Evolutionary conservation across 1,284 basidiomycete genomes (phyloP).

Genomic region (Retiboletus flavoniger): DNA sequence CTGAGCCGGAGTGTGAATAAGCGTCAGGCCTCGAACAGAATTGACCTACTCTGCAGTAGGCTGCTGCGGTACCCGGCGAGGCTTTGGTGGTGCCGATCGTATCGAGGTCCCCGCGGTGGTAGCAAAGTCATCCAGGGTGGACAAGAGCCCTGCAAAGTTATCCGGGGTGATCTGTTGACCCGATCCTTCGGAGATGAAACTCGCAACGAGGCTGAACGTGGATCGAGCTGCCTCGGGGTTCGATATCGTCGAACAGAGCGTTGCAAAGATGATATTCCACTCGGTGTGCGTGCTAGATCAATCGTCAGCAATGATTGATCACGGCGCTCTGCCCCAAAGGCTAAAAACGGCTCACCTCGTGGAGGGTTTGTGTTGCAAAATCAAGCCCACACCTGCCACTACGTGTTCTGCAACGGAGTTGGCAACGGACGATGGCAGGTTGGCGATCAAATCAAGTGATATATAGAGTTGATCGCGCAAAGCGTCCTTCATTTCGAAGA

Average conservation of each 20-base stretch:
- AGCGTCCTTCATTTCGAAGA: constrained; percentile 46
- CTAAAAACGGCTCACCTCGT: constrained; percentile 50
- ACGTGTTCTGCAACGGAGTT: constrained; percentile 89
- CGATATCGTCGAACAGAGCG: constrained; percentile 83
- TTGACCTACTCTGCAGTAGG: constrained; percentile 52
- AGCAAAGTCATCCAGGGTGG: constrained; percentile 86
- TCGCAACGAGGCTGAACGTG: constrained; percentile 75
- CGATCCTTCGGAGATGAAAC: constrained; percentile 58
- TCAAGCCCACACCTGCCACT: constrained; percentile 76
- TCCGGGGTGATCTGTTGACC: constrained; percentile 67
- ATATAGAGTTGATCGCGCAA: constrained; percentile 92
- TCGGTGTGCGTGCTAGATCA: constrained; percentile 80
- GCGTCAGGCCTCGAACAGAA: neutral
- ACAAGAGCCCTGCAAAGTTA: constrained; percentile 80
- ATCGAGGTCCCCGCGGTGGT: constrained; percentile 63
- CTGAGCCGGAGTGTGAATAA: constrained; percentile 38
- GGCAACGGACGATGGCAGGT: constrained; percentile 75
- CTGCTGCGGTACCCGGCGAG: constrained; percentile 52
- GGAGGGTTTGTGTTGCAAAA: constrained; percentile 77
- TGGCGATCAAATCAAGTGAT: constrained; percentile 86
- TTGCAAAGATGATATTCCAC: constrained; percentile 90
- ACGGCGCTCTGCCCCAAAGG: neutral
- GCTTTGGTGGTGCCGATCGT: constrained; percentile 53
- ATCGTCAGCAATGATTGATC: constrained; percentile 4
- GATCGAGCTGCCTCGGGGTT: constrained; percentile 87